Evolutionary conservation across 2,329 filamentous ascomycete species (phyloP).

Genomic region (Ophiosphaerella narmari): DNA sequence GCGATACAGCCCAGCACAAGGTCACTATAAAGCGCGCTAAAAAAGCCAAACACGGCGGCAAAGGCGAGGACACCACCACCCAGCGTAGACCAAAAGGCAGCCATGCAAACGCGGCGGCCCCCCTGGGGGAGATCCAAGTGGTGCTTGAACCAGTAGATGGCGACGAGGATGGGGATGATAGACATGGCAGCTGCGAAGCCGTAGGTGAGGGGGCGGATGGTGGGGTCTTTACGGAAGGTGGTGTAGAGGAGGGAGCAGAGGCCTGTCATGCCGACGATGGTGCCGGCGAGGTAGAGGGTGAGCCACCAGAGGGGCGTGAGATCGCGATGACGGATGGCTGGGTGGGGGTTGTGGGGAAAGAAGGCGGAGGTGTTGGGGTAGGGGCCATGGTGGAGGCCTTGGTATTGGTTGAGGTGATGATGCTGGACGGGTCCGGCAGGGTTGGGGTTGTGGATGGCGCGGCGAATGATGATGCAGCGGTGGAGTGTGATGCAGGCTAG

Average conservation of each 20-base stretch:
- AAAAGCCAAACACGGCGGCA: constrained; percentile 13
- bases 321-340: background rate
- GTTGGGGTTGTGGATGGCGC: background rate
- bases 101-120: background rate
- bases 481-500: constrained; percentile 15
- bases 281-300: constrained; percentile 15
- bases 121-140: constrained; percentile 4
- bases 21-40: constrained; percentile 16
- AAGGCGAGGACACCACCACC: constrained; percentile 8
- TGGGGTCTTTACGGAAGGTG: constrained; percentile 13
- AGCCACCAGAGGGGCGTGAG: constrained; percentile 17
- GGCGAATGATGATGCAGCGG: constrained; percentile 8
- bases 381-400: background rate
- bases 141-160: constrained; percentile 10
- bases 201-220: constrained; percentile 12
- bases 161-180: constrained; percentile 12
- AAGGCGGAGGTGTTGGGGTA: background rate
- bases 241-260: constrained; percentile 12
- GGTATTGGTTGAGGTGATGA: background rate
- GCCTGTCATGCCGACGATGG: constrained; percentile 16
- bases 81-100: constrained; percentile 6
- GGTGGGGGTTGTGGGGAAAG: background rate
- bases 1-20: constrained; percentile 16
- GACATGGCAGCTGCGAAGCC: constrained; percentile 9
- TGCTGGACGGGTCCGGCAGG: background rate